Base-by-base conservation (phyloP, 2,329 filamentous ascomycete species). In the Arachnopeziza araneosa region DNA sequence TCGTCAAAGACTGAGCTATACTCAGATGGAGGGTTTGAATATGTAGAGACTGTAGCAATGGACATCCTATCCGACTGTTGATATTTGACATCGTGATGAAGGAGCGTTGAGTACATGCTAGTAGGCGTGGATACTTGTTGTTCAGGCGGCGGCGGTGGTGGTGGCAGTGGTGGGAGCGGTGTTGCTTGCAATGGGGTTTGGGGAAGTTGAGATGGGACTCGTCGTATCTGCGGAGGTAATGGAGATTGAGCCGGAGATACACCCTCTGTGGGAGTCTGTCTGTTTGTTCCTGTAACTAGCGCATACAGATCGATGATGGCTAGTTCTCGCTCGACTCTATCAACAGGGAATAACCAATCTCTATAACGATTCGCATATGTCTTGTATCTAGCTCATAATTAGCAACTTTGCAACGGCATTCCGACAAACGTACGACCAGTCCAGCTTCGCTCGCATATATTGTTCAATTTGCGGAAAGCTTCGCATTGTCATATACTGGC, bases 301-400 rank as follows among this genome's bases (percentile, higher is more conserved):
- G 57, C 57, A 59, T 66, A 69, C 5, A 69, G 52, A 32, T 64
- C 60, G 21, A 64, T 57, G 26, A 69, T 61, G 1, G 54, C 58
- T 52, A 65, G 59, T 50, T 69, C 66, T 32, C 66, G 61, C 23
- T 66, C 64, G 12, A 52, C 58, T 24, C 63, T 58, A 51, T 65
- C 63, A 1, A 66, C 60, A 14, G 66, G 66, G 21, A 68, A 64
- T 50, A 63, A 57, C 66, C 67, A 69, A 32, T 65, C 66, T 17
- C 64, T 60, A 55, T 65, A 69, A 22, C 67, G 65, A 61, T 68
- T 66, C 30, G 62, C 60, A 49, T 66, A 69, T 22, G 67, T 69
- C 52, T 69, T 68, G 59, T 69, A 69, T 44, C 67, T 68, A 26
- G 54, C 23, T 6, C 44, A 36, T 12, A 54, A 60, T 60, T 50